Evolutionary conservation across 2,329 filamentous ascomycete species (phyloP).

Genomic region (Xylaria sp.): DNA sequence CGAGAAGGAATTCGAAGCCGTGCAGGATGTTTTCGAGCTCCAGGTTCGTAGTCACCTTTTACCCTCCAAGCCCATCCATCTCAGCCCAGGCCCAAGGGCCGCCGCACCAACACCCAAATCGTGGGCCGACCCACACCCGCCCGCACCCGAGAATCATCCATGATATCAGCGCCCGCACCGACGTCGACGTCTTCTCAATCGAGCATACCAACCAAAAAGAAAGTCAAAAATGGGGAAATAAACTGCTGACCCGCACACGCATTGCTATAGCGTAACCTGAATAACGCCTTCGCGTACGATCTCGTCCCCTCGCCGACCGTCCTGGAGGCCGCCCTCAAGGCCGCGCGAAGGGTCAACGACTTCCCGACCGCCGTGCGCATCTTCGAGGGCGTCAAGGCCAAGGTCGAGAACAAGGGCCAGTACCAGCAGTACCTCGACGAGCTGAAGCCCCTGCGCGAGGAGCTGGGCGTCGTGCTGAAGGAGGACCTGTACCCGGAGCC

Average conservation of each 20-base stretch:
- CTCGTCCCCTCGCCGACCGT: slow-evolving; percentile 93
- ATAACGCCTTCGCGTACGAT: slow-evolving; percentile 99
- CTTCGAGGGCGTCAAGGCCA: slow-evolving; percentile 99
- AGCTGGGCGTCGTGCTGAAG: slow-evolving; percentile 88
- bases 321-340: slow-evolving; percentile 86
- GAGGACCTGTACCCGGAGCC: slow-evolving; percentile 86
- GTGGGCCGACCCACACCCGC: not conserved
- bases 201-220: not conserved
- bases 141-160: not conserved
- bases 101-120: not conserved
- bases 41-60: slow-evolving; percentile 67
- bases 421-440: slow-evolving; percentile 96
- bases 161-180: too few species aligned
- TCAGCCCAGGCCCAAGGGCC: not conserved
- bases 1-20: slow-evolving; percentile 97
- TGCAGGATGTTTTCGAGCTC: slow-evolving; percentile 99
- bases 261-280: slow-evolving; percentile 58
- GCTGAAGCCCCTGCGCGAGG: slow-evolving; percentile 89
- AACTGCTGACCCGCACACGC: slow-evolving; percentile 17
- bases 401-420: slow-evolving; percentile 98
- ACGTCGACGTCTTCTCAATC: too few species aligned
- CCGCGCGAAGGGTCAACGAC: slow-evolving; percentile 95
- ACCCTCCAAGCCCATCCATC: slow-evolving; percentile 9
- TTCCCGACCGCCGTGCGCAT: slow-evolving; percentile 97
- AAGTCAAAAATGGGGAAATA: not conserved